Base-by-base conservation (phyloP, 1,139 yeast species). In the Taphrina deformans region DNA sequence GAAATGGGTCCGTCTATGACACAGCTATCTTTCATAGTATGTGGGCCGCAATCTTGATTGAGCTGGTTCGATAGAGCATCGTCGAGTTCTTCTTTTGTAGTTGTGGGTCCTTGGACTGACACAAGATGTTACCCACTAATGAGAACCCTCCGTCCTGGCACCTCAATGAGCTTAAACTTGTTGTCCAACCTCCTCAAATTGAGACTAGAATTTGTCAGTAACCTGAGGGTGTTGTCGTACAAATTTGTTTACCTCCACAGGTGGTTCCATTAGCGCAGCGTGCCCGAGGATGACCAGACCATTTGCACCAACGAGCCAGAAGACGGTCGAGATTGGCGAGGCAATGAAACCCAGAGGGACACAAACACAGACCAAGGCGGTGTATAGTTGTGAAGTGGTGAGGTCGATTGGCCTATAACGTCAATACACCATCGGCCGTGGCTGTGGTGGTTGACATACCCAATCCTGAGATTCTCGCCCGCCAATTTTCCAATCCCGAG, bases 271-370 rank as follows among this genome's bases (percentile, higher is more conserved):
- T 70, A 95, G 83, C 14, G 95, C 79, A 65, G 99, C 98, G 77
- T 95, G 99, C 14, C 96, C 85, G 66, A 92, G 80, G 61, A 95
- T 93, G 59, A 88, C 79, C 63, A 91, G 96, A 50, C 89, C 87
- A 24, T 97, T 88, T 7, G 97, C 95, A 71, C 99, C 99, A 74
- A 95, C 85, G 72, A 95, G 83, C 99, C 99, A 95, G 84, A 95
- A 83, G 80, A 95, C 79, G 33, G 99, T 91, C 67, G 96, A 84
- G 72, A 95, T 83, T 61, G 99, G 99, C 71, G 96, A 87, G 27
- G 99, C 98, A 72, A 91, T 79, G 75, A 95, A 85, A 14, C 96
- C 96, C 71, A 93, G 82, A 23, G 99, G 99, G 62, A 93, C 80
- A 67, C 65, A 76, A 70, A 65, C 38, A 40, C 55, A 52, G 26